Base-by-base conservation (phyloP, 2,329 filamentous ascomycete species). In the Stemphylium vesicarium region DNA sequence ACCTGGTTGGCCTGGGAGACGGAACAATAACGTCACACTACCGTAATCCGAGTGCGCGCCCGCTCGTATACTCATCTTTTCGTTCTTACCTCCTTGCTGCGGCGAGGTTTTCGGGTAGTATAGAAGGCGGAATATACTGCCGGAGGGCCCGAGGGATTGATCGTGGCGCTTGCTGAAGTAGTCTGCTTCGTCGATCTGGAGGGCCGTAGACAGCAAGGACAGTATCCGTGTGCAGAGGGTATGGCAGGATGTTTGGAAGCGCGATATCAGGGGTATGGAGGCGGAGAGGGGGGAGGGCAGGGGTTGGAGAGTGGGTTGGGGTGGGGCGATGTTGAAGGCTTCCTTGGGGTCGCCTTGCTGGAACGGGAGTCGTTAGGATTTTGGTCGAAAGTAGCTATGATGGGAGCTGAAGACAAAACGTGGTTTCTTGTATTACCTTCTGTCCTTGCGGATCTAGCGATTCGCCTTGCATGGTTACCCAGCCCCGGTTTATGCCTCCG, bases 41-140 rank as follows among this genome's bases (percentile, higher is more conserved):
- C 85, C 85, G 77, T 96, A 96, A 78, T 97, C 93, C 4, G 90
- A 94, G 75, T 98, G 94, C 0, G 94, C 92, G 53, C 94, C 95
- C 6, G 94, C 94, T 24, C 94, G 88, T 57, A 97, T 85, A 68
- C 94, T 90, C 9, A 15, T 80, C 76, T 31, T 32, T 2, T 40
- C 16, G 18, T 36, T 26, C 15, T 5, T 4, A 8, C 18, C n/a
- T 39, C 74, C 79, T 68, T 50, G 40, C 9, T 53, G 43, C 8
- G 52, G 35, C 13, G 62, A 11, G 12, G 64, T 57, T 68, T 47
- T 31, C 73, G 67, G 80, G 49, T 78, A 80, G 65, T 82, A 82
- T 1, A 97, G 85, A 36, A 82, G 61, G 6, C 80, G 69, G 64
- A 82, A 77, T 29, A 82, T 75, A 16, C 78, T 83, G 36, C 84